These are phyloP conservation scores for Pythium insidiosum DNA, from an alignment of 352 stramenopile species.

Conservation along the genomic window DNA sequence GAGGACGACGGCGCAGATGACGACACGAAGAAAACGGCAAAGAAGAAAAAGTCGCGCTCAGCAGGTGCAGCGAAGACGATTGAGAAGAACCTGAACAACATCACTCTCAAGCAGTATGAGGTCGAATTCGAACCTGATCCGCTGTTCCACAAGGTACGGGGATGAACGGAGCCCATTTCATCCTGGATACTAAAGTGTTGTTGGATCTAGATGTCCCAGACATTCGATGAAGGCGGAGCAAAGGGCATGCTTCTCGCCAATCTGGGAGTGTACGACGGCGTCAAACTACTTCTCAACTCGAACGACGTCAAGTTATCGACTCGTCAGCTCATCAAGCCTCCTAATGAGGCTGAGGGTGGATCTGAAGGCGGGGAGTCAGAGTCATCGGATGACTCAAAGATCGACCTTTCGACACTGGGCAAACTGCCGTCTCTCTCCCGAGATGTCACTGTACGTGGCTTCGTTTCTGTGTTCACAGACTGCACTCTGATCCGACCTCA, in stretches of 20 bases:
- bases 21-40: slow-evolving; percentile 8
- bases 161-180: background rate
- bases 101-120: slow-evolving; percentile 84
- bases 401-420: slow-evolving; percentile 39
- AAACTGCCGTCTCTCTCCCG: slow-evolving; percentile 43
- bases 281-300: slow-evolving; percentile 80
- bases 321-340: slow-evolving; percentile 31
- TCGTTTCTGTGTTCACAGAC: too few relatives aligned
- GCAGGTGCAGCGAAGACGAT: slow-evolving; percentile 59
- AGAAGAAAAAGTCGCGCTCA: slow-evolving; percentile 29
- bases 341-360: slow-evolving; percentile 13
- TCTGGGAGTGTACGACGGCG: slow-evolving; percentile 83
- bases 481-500: too few relatives aligned
- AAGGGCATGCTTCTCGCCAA: slow-evolving; percentile 92
- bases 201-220: slow-evolving; percentile 68
- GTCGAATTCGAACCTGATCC: slow-evolving; percentile 85
- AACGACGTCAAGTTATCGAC: slow-evolving; percentile 60
- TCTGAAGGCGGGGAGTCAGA: slow-evolving; percentile 1
- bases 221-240: slow-evolving; percentile 88
- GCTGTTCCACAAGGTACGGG: slow-evolving; percentile 85
- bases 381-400: slow-evolving; percentile 6
- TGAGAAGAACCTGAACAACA: slow-evolving; percentile 85
- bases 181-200: background rate
- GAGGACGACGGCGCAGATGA: slow-evolving; percentile 18
- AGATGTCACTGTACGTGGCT: slow-evolving; percentile 34